A percentile compares a stretch with the other conserved stretches of the same genome.
Conservation (phyloP, 148 eudicot species). For the Agrostemma githago region DNA sequence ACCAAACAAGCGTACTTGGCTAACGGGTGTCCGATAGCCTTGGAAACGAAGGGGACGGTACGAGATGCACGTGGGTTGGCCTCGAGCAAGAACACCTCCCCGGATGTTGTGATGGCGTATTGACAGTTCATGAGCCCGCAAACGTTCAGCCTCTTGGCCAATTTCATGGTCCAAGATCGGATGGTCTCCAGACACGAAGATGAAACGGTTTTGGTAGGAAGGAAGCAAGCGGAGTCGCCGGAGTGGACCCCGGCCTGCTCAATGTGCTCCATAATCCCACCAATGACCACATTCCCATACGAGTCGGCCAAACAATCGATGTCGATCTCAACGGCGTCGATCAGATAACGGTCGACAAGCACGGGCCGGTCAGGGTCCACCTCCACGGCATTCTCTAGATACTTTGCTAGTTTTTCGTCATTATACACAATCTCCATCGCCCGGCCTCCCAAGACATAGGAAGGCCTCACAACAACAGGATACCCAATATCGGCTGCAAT, state of each 20-base stretch:
- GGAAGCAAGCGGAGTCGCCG: conserved; percentile 90
- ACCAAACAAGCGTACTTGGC: conserved; percentile 94
- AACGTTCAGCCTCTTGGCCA: conserved; percentile 79
- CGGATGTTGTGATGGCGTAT: conserved; percentile 79
- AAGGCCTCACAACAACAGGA: conserved; percentile 96
- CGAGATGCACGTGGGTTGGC: conserved; percentile 99
- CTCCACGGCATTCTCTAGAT: conserved; percentile 73
- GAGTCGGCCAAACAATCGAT: conserved; percentile 80
- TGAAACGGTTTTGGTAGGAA: conserved; percentile 79
- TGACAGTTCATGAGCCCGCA: conserved; percentile 98
- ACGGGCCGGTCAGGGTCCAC: conserved; percentile 97
- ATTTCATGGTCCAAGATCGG: conserved; percentile 78
- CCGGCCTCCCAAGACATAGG: conserved; percentile 93
- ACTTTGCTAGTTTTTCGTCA: conserved; percentile 74
- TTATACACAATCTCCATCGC: conserved; percentile 97
- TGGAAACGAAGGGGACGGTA: conserved; percentile 90
- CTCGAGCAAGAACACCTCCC: conserved; percentile 85
- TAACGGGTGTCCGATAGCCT: conserved; percentile 93
- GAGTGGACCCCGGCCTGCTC: conserved; percentile 99
- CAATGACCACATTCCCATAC: conserved; percentile 87
- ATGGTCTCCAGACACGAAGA: conserved; percentile 63
- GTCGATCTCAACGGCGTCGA: conserved; percentile 91
- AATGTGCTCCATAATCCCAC: conserved; percentile 98
- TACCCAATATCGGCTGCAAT: conserved; percentile 91
- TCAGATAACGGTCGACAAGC: conserved; percentile 66